Evolutionary conservation across 306 rosid genomes (phyloP).

Genomic region (Casuarina cunninghamiana): DNA sequence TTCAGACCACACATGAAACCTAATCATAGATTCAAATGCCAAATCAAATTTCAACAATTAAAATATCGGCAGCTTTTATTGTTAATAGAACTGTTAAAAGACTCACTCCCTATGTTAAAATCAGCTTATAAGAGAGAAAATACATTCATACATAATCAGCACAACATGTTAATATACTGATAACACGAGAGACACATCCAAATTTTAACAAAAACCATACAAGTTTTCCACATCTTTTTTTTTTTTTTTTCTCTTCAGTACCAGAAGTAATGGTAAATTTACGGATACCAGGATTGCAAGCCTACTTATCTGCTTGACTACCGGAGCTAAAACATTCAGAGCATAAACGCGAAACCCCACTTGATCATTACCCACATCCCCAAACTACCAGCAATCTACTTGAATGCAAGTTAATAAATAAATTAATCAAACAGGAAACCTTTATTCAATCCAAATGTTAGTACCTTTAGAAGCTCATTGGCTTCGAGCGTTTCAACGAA

Average conservation of each 20-base stretch:
- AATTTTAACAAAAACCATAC: no score
- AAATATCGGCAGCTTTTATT: not conserved
- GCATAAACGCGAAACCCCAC: not conserved
- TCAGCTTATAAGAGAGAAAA: no score
- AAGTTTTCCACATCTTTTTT: not conserved
- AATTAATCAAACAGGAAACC: not conserved
- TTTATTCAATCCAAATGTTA: not conserved
- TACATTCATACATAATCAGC: no score
- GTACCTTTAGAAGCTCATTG: constrained; percentile 93
- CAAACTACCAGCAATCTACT: constrained; percentile 2
- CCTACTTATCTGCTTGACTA: not conserved
- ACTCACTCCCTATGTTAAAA: no score
- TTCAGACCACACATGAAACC: not conserved
- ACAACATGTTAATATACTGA: no score
- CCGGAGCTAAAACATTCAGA: not conserved
- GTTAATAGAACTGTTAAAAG: no score
- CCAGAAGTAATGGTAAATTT: not conserved
- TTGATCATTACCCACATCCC: not conserved
- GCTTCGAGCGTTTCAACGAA: constrained; percentile 86
- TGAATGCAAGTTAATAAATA: not conserved
- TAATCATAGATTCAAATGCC: not conserved
- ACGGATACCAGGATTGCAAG: not conserved
- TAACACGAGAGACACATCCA: no score
- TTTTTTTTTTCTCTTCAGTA: not conserved
- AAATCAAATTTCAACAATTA: not conserved